Conservation (phyloP, 352 stramenopile genomes). For the Elongisporangium anandrum region DNA sequence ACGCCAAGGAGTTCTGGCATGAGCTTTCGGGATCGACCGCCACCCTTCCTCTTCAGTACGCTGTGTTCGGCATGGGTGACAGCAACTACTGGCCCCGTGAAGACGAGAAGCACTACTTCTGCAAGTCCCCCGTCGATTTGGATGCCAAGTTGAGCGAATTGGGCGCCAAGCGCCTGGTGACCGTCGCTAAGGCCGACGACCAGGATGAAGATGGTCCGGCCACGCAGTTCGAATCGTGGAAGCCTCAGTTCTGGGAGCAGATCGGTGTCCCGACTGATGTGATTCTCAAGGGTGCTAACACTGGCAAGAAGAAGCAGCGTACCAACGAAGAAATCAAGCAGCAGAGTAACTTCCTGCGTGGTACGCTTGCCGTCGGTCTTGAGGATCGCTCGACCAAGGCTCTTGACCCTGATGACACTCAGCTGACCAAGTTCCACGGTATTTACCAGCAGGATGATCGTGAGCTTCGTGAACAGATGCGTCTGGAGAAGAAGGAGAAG, state of each 20-base stretch:
- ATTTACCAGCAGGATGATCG: conserved; percentile 98
- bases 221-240: conserved; percentile 71
- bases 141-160: conserved; percentile 75
- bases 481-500: conserved; percentile 81
- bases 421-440: conserved; percentile 96
- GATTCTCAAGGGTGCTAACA: conserved; percentile 25
- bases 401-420: conserved; percentile 60
- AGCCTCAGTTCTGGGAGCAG: conserved; percentile 70
- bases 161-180: conserved; percentile 55
- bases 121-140: conserved; percentile 62
- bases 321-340: conserved; percentile 86
- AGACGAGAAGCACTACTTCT: conserved; percentile 85
- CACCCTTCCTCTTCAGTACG: conserved; percentile 69
- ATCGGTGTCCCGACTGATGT: conserved; percentile 61
- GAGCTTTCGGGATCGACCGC: conserved; percentile 51
- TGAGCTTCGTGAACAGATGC: conserved; percentile 80
- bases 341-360: conserved; percentile 72
- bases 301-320: conserved; percentile 63
- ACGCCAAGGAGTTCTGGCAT: conserved; percentile 78
- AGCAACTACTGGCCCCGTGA: conserved; percentile 77
- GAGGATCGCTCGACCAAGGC: conserved; percentile 70
- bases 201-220: conserved; percentile 77
- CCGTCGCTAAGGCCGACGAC: conserved; percentile 66
- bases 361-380: conserved; percentile 62
- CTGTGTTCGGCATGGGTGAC: conserved; percentile 78